Percentiles rank a stretch among this genome's conserved stretches.
phyloP scores from a whole-genome alignment of 768 basidiomycete species.

The Boletus edulis region DNA sequence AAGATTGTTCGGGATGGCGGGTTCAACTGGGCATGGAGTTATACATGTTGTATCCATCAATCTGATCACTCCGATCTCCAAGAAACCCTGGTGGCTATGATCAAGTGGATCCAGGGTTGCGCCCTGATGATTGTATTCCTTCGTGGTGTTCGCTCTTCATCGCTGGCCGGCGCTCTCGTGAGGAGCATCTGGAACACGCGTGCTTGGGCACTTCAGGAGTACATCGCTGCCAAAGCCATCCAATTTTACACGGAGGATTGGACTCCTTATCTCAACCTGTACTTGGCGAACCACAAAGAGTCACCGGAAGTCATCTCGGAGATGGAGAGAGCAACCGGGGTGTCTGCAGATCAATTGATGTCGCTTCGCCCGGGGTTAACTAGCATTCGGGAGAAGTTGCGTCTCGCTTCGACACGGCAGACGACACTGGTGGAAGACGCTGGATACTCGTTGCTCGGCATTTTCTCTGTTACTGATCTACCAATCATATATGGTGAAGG shows the following conservation, averaged over 20 bases:
- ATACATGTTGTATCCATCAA: neutral
- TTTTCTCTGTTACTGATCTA: neutral
- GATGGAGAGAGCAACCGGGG: neutral
- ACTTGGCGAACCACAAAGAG: neutral
- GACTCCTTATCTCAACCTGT: neutral
- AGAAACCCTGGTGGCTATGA: neutral
- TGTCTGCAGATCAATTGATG: neutral
- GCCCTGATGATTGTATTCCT: neutral
- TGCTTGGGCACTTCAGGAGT: neutral
- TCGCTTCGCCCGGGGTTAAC: neutral
- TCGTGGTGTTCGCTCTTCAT: neutral
- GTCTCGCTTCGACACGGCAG: neutral
- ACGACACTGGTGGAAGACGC: neutral
- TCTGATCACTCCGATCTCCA: neutral
- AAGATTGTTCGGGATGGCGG: neutral
- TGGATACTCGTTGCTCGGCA: neutral
- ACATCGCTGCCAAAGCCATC: neutral
- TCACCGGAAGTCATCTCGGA: neutral
- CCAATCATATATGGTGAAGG: neutral
- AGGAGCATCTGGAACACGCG: neutral
- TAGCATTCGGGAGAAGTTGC: constrained; percentile 1
- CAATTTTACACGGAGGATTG: neutral
- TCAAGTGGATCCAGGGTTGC: neutral
- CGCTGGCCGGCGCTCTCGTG: neutral
- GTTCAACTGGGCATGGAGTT: neutral